A percentile compares a stretch with the other conserved stretches of the same genome.
These are phyloP conservation scores for Diaporthe sp. DNA, from an alignment of 2,329 filamentous ascomycete species.

Conservation along the genomic window DNA sequence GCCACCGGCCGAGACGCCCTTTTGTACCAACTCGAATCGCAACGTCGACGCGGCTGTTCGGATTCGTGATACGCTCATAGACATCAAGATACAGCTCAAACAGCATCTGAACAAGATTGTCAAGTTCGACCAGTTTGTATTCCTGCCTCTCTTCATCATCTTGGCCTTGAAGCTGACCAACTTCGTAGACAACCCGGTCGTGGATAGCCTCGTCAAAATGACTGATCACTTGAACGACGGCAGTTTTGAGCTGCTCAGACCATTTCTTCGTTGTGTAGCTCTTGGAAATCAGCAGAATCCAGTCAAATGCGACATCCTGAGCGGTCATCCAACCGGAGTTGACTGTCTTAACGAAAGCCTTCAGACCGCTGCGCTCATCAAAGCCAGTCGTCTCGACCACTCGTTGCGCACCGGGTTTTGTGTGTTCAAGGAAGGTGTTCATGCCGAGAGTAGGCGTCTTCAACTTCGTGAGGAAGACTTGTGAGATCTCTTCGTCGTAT, in stretches of 20 bases:
- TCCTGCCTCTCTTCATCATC: not conserved
- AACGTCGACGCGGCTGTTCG: constrained; percentile 67
- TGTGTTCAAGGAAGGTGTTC: constrained; percentile 75
- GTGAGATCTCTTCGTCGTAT: constrained; percentile 68
- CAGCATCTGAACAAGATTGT: constrained; percentile 68
- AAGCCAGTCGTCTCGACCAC: constrained; percentile 62
- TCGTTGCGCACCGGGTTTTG: constrained; percentile 68
- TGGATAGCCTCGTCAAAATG: constrained; percentile 67
- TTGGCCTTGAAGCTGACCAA: constrained; percentile 47
- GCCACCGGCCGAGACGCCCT: constrained; percentile 65
- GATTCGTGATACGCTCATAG: constrained; percentile 70
- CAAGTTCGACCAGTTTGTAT: constrained; percentile 51
- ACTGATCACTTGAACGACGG: constrained; percentile 70
- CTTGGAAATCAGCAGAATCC: constrained; percentile 63
- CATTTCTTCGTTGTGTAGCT: constrained; percentile 69
- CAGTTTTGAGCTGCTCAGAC: constrained; percentile 70
- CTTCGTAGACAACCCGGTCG: constrained; percentile 59
- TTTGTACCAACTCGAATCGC: constrained; percentile 64
- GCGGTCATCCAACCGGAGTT: constrained; percentile 67
- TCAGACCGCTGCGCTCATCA: constrained; percentile 66
- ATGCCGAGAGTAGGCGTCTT: constrained; percentile 67
- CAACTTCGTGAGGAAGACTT: constrained; percentile 67
- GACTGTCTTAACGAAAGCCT: constrained; percentile 64
- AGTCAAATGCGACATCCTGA: constrained; percentile 72
- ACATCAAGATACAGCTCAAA: constrained; percentile 75